phyloP scores from a whole-genome alignment of 345 rosid species.

The Eucalyptus viminalis region DNA sequence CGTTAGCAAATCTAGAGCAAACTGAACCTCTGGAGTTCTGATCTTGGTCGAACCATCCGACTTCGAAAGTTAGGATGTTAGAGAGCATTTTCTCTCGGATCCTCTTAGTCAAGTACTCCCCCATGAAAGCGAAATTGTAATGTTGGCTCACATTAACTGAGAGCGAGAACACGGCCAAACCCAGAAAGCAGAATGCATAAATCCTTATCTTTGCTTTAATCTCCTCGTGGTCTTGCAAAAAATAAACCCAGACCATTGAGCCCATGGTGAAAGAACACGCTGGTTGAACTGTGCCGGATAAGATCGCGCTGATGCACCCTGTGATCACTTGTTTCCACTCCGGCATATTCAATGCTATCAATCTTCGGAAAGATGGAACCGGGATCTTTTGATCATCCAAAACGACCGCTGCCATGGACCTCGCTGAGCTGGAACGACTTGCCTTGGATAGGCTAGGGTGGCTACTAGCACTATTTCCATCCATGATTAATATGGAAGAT shows the following conservation, averaged over 20 bases:
- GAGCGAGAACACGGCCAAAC: conserved; percentile 32
- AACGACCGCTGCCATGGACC: conserved; percentile 1
- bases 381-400: conserved; percentile 2
- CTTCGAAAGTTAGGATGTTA: conserved; percentile 52
- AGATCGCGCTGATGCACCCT: conserved; percentile 37
- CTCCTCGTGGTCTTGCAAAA: conserved; percentile 30
- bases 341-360: conserved; percentile 42
- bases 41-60: conserved; percentile 66
- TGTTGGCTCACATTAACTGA: conserved; percentile 37
- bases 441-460: conserved; percentile 29
- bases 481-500: conserved; percentile 15
- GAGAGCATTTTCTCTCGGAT: conserved; percentile 58
- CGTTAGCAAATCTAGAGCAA: conserved; percentile 56
- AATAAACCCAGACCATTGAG: conserved; percentile 38
- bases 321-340: conserved; percentile 57
- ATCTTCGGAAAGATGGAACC: conserved; percentile 39
- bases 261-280: conserved; percentile 34
- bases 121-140: conserved; percentile 53
- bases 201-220: conserved; percentile 39
- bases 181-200: conserved; percentile 31
- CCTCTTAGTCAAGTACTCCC: conserved; percentile 48
- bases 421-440: conserved; percentile 45
- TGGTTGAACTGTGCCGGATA: conserved; percentile 59
- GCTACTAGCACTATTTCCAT: conserved; percentile 8
- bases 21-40: conserved; percentile 57